phyloP scores from a whole-genome alignment of 257 asterid genomes.

The Fraxinus cuspidata region DNA sequence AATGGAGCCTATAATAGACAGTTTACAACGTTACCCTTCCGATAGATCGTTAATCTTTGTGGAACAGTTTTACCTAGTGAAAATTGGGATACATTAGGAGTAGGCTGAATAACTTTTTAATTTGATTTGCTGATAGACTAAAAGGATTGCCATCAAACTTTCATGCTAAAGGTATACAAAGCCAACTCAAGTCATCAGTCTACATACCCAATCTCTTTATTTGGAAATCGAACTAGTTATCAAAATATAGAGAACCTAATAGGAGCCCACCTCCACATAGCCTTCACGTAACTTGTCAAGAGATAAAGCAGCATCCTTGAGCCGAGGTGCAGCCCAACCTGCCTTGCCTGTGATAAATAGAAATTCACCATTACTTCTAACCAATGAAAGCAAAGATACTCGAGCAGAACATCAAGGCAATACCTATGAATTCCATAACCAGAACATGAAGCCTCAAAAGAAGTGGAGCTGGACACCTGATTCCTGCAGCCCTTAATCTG shows the following conservation, averaged over 20 bases:
- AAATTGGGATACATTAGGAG: background rate
- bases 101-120: background rate
- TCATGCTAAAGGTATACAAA: background rate
- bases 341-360: slow-evolving; percentile 55
- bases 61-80: background rate
- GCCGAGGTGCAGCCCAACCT: slow-evolving; percentile 99
- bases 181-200: background rate
- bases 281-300: slow-evolving; percentile 84
- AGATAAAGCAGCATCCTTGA: slow-evolving; percentile 95
- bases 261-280: slow-evolving; percentile 70
- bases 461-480: slow-evolving; percentile 81
- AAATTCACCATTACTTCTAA: background rate
- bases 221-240: slow-evolving; percentile 7
- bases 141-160: background rate
- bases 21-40: background rate
- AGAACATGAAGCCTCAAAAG: slow-evolving; percentile 93
- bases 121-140: background rate
- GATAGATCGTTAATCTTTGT: too few relatives aligned
- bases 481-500: slow-evolving; percentile 92
- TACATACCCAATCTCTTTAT: background rate
- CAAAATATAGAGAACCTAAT: background rate
- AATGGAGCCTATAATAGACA: background rate
- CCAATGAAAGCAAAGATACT: slow-evolving; percentile 12
- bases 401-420: slow-evolving; percentile 3
- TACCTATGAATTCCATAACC: slow-evolving; percentile 99